These are phyloP conservation scores for Gentiana macrophylla DNA, from an alignment of 257 asterid genomes.

Conservation along the genomic window DNA sequence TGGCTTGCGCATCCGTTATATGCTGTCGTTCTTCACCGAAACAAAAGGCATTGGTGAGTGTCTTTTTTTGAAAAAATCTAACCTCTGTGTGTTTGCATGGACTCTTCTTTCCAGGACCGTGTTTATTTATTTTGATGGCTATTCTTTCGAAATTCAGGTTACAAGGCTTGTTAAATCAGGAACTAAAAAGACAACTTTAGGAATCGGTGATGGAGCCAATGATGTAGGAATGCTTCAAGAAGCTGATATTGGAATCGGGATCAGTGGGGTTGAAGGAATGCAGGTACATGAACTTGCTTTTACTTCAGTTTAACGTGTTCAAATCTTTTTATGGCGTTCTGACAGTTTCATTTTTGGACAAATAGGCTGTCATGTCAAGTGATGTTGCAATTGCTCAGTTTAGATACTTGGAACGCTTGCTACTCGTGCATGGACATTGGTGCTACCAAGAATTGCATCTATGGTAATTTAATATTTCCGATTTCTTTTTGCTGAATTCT, in stretches of 20 bases:
- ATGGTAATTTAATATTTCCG: slow-evolving; percentile 47
- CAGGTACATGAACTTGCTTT: slow-evolving; percentile 36
- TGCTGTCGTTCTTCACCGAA: slow-evolving; percentile 99
- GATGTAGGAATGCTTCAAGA: slow-evolving; percentile 99
- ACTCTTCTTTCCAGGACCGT: not conserved
- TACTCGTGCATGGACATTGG: slow-evolving; percentile 95
- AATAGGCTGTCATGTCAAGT: slow-evolving; percentile 90
- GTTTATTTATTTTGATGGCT: not conserved
- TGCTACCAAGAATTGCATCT: slow-evolving; percentile 80
- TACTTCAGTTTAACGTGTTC: not conserved
- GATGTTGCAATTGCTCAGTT: slow-evolving; percentile 90
- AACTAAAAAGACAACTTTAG: slow-evolving; percentile 65
- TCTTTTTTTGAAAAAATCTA: not conserved
- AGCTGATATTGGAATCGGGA: slow-evolving; percentile 98
- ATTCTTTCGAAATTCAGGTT: slow-evolving; percentile 31
- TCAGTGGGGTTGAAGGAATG: slow-evolving; percentile 99
- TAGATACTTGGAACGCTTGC: slow-evolving; percentile 72
- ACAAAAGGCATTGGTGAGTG: slow-evolving; percentile 89
- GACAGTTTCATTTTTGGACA: slow-evolving; percentile 1
- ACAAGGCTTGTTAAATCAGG: slow-evolving; percentile 89
- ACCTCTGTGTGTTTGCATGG: not conserved
- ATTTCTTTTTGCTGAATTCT: not conserved
- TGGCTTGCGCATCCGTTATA: slow-evolving; percentile 82
- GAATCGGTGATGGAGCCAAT: slow-evolving; percentile 96
- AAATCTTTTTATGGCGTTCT: slow-evolving; percentile 3